These are phyloP conservation scores for Haplosporangium sp. DNA, from an alignment of 371 early-diverging fungal species.

Conservation along the genomic window DNA sequence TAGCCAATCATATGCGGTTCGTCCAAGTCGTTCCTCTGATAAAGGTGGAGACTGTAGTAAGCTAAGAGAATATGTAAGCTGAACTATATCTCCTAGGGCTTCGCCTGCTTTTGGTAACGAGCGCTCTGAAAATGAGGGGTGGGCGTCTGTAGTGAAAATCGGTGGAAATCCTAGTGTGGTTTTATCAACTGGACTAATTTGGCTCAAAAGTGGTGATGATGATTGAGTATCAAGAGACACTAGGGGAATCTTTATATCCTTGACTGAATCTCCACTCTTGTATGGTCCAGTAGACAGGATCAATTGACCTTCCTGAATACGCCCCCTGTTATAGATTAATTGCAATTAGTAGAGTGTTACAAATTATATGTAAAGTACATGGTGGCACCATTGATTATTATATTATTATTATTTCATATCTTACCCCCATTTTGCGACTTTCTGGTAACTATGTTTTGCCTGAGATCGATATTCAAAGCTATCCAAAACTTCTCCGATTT, in stretches of 20 bases:
- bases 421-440: conserved; percentile 10
- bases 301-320: background rate
- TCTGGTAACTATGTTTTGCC: conserved; percentile 5
- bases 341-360: background rate
- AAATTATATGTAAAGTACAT: background rate
- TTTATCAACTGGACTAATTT: background rate
- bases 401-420: background rate
- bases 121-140: background rate
- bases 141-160: background rate
- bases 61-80: conserved; percentile 10
- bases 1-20: background rate
- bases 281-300: background rate
- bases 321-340: background rate
- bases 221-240: background rate
- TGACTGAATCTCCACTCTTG: background rate
- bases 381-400: background rate
- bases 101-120: background rate
- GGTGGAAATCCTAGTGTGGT: background rate
- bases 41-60: background rate
- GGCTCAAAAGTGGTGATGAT: background rate
- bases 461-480: background rate
- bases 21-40: background rate
- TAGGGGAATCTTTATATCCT: background rate
- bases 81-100: background rate
- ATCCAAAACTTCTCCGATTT: conserved; percentile 7